Base-by-base conservation (phyloP, 805 yeast genomes). In the Suhomyces prunicola region DNA sequence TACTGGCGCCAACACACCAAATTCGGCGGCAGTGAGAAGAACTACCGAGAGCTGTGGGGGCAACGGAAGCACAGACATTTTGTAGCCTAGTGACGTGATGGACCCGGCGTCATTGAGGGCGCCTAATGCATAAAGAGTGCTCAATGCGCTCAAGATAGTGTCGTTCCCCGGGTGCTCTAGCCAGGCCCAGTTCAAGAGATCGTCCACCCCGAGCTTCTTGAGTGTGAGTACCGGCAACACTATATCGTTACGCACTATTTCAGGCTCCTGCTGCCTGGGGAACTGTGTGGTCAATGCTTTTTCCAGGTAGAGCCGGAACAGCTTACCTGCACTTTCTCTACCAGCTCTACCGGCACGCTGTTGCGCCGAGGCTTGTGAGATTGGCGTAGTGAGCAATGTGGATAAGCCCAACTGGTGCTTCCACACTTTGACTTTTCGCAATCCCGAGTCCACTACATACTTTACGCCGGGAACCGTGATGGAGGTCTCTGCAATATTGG, bases 321-420 rank as follows among this genome's bases (percentile, higher is more conserved):
- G 89, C 67, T 93, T 93, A 44, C 99, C 99, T 10, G 66, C 62
- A 29, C 87, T 83, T 71, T 94, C 98, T 83, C 99, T 90, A 56
- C 99, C 99, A n/a, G 99, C 98, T 78, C 99, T 88, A 68, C 99
- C 99, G 46, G 92, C 85, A 70, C 99, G 78, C 73, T 94, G 99
- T 35, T 88, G 82, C 0, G 98, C 99, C 40, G 96, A 88, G 0
- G 98, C 96, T 63, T 88, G 90, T 0, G 98, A 91, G 22, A 94
- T 86, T 1, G 99, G 94, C 0, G 94, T 90, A 0, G 97, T 92
- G 49, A 94, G 73, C 63, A 94, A 80, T 0, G 97, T 88, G n/a
- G 97, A 93, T 33, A 94, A 78, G 0, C 97, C 97, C 40, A 94
- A 73, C 60, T 87, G 91, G 63, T 93, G 96, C 61, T 94, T 83